Evolutionary conservation across 2,329 filamentous ascomycete genomes (phyloP).

Genomic region (Stachybotrys elegans): DNA sequence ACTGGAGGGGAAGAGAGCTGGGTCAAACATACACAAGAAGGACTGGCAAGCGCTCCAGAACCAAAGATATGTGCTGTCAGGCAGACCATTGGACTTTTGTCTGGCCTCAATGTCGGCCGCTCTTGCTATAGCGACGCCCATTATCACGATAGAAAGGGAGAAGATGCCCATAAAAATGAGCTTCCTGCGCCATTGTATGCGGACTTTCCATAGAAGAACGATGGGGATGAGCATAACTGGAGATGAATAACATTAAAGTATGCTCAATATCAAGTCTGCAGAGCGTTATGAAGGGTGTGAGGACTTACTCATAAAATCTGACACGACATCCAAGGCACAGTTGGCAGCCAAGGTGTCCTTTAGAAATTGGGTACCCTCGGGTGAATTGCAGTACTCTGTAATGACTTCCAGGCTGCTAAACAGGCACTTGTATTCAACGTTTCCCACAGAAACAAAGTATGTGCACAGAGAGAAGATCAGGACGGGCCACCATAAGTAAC

Average conservation of each 20-base stretch:
- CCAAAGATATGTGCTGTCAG: not conserved
- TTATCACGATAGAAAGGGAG: slow-evolving; percentile 1
- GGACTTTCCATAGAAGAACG: slow-evolving; percentile 1
- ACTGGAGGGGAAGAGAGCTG: not conserved
- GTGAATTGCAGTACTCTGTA: not conserved
- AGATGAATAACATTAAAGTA: not conserved
- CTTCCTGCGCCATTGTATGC: not conserved
- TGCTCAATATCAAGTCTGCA: not conserved
- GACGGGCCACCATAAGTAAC: slow-evolving; percentile 1
- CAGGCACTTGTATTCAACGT: slow-evolving; percentile 1
- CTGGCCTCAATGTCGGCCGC: not conserved
- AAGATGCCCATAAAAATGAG: slow-evolving; percentile 1
- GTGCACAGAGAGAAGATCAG: not conserved
- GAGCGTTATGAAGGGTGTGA: not conserved
- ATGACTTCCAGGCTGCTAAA: not conserved
- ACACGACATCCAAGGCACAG: not conserved
- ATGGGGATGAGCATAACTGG: slow-evolving; percentile 1
- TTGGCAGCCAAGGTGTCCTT: not conserved
- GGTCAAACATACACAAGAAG: not conserved
- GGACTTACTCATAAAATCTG: slow-evolving; percentile 2
- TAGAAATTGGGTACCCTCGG: not conserved
- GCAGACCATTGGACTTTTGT: not conserved
- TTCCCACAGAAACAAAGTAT: not conserved
- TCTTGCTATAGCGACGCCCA: not conserved
- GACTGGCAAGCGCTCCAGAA: not conserved